Percentiles rank a stretch among this genome's conserved stretches.
These are phyloP conservation scores for Cladosporium cucumerinum DNA, from an alignment of 2,329 filamentous ascomycete species.

Conservation along the genomic window DNA sequence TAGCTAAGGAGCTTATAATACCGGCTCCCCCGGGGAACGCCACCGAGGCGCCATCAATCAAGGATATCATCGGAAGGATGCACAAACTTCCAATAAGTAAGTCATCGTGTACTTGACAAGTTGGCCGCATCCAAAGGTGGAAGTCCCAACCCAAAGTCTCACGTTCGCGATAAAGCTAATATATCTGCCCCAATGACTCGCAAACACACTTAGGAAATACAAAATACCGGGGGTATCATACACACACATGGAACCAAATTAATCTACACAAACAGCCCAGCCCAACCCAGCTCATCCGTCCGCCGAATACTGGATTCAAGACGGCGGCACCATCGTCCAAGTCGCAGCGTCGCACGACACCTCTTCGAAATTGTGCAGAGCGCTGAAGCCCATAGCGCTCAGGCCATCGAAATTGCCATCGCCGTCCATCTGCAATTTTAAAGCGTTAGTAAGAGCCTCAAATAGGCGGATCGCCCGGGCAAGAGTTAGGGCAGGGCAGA, in stretches of 20 bases:
- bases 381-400: constrained; percentile 74
- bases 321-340: constrained; percentile 45
- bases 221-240: constrained; percentile 5
- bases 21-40: no score
- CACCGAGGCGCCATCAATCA: no score
- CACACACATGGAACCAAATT: not conserved
- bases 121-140: not conserved
- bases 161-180: not conserved
- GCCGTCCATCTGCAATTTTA: constrained; percentile 56
- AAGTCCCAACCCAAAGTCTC: not conserved
- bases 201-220: not conserved
- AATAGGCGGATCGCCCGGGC: not conserved
- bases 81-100: not conserved
- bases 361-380: constrained; percentile 78
- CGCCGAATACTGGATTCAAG: constrained; percentile 13
- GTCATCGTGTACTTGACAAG: not conserved
- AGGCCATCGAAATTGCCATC: constrained; percentile 72
- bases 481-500: not conserved
- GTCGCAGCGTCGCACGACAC: constrained; percentile 65
- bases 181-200: not conserved
- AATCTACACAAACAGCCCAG: not conserved
- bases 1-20: no score
- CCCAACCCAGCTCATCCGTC: not conserved
- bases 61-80: not conserved
- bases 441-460: constrained; percentile 13